Percentiles rank a stretch among this genome's conserved stretches.
phyloP scores from a whole-genome alignment of 345 rosid genomes.

The Acer saccharum region DNA sequence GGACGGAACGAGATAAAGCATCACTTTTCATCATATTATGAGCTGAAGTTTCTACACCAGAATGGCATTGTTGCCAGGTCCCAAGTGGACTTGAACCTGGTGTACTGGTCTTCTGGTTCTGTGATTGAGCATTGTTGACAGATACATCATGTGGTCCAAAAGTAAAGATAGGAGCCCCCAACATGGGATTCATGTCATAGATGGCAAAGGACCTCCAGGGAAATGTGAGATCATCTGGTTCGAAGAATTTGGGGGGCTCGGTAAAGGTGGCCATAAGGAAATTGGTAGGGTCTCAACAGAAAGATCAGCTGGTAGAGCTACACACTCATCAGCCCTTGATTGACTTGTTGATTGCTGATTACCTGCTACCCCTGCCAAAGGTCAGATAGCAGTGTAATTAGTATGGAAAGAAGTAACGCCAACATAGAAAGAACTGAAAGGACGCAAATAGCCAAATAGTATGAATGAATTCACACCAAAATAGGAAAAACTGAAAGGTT shows the following conservation, averaged over 20 bases:
- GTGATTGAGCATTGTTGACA: slow-evolving; percentile 61
- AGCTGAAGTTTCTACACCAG: slow-evolving; percentile 56
- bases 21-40: too few species aligned
- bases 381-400: slow-evolving; percentile 5
- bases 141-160: slow-evolving; percentile 90
- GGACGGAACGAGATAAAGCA: too few species aligned
- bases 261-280: slow-evolving; percentile 79
- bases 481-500: slow-evolving; percentile 5
- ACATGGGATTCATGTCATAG: slow-evolving; percentile 88
- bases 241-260: slow-evolving; percentile 73
- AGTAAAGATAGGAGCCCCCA: slow-evolving; percentile 85
- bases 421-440: neutral
- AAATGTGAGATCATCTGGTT: slow-evolving; percentile 84
- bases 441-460: neutral
- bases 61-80: slow-evolving; percentile 81
- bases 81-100: slow-evolving; percentile 65
- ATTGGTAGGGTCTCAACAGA: slow-evolving; percentile 88
- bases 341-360: slow-evolving; percentile 55
- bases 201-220: slow-evolving; percentile 84
- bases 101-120: slow-evolving; percentile 67
- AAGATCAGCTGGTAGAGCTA: slow-evolving; percentile 96
- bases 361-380: slow-evolving; percentile 50
- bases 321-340: slow-evolving; percentile 83
- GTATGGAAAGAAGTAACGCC: neutral
- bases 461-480: slow-evolving; percentile 1